A percentile compares a stretch with the other conserved stretches of the same genome.
Evolutionary conservation across 1,284 basidiomycete genomes (phyloP).

Genomic region (Neonothopanus nambi): DNA sequence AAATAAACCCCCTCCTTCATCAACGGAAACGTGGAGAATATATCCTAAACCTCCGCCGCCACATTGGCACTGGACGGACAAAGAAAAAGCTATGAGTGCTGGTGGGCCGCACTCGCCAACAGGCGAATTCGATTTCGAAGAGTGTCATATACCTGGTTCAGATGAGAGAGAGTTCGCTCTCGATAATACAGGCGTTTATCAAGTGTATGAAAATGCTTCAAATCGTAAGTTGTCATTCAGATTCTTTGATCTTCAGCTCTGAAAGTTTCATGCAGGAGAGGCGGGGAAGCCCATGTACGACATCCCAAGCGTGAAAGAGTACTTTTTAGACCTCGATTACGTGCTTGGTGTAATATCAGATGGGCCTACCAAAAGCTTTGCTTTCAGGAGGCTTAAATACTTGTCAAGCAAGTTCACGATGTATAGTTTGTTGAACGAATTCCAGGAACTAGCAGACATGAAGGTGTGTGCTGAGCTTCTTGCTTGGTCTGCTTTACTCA

Average conservation of each 20-base stretch:
- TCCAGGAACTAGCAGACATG: conserved; percentile 94
- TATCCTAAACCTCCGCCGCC: conserved; percentile 91
- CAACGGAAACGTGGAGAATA: conserved; percentile 73
- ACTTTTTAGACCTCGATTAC: conserved; percentile 96
- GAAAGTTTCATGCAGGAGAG: conserved; percentile 19
- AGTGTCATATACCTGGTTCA: conserved; percentile 69
- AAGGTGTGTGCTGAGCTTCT: conserved; percentile 57
- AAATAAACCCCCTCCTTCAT: conserved; percentile 28
- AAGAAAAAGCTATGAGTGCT: conserved; percentile 49
- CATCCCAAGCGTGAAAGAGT: conserved; percentile 89
- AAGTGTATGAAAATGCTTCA: conserved; percentile 61
- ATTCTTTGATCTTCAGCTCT: background rate
- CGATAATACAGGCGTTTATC: conserved; percentile 86
- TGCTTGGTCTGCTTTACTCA: background rate
- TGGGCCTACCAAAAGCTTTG: conserved; percentile 95
- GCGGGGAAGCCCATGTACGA: conserved; percentile 67
- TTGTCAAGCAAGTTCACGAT: conserved; percentile 95
- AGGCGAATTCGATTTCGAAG: conserved; percentile 66
- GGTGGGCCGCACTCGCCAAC: conserved; percentile 37
- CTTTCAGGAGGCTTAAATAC: conserved; percentile 91
- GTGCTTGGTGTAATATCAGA: conserved; percentile 85
- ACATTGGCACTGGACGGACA: conserved; percentile 85
- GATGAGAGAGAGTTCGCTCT: conserved; percentile 68
- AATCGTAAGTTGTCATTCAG: conserved; percentile 8
- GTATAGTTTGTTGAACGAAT: conserved; percentile 92